Conservation (phyloP, 202 grass and related monocot species). For the Bolboschoenoplectus hybrid region DNA sequence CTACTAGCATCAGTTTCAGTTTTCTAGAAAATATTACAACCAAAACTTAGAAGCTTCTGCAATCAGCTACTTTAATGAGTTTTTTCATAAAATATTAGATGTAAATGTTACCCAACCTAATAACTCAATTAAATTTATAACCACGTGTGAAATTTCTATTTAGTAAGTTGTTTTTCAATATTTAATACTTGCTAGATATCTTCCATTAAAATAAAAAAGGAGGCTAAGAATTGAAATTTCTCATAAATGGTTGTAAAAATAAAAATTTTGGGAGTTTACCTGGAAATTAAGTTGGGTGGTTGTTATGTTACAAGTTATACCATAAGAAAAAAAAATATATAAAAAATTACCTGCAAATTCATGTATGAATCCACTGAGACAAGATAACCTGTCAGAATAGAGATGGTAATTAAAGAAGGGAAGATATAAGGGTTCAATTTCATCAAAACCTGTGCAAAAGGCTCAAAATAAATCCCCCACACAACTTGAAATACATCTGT, state of each 20-base stretch:
- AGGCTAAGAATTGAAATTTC: neutral
- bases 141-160: neutral
- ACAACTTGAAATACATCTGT: neutral
- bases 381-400: slow-evolving; percentile 60
- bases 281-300: neutral
- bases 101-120: neutral
- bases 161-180: slow-evolving; percentile 1
- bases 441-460: slow-evolving; percentile 10
- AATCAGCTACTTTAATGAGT: neutral
- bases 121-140: neutral
- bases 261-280: neutral
- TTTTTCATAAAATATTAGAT: neutral
- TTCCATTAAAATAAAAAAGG: neutral
- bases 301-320: neutral
- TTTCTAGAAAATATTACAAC: neutral
- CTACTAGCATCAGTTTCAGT: neutral
- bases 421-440: neutral
- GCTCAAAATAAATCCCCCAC: neutral
- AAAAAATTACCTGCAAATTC: slow-evolving; percentile 75
- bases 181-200: neutral
- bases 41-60: neutral
- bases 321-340: neutral
- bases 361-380: slow-evolving; percentile 89
- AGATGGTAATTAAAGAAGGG: neutral
- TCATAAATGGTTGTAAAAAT: neutral